Evolutionary conservation across 305 asterid species (phyloP), one percentile per base, ranked within the genome.

Genomic region (Fraxinus velutina): DNA sequence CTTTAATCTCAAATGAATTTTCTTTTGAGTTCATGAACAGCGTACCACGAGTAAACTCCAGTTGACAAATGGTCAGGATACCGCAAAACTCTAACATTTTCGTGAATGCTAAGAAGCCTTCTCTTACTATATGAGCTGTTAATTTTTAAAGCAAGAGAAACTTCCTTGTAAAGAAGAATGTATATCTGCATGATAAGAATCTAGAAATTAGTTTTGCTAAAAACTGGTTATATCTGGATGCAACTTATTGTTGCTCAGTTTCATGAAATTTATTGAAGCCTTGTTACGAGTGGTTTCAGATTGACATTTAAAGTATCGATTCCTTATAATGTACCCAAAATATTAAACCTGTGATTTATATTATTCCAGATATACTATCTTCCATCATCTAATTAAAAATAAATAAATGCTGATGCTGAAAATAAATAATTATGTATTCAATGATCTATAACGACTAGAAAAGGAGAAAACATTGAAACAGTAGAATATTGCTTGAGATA

Each of bases 151-250:
- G 99, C 99, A 79, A 95, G 86, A 60, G 98, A 83, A 86, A 95
- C 99, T 86, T 95, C 99, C 94, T 93, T 93, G 93, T 93, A 95
- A 60, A 95, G 96, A 84, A 95, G 98, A 89, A 93, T 90, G 90
- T 89, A 87, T 86, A 95, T 93, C 99, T 95, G 97, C 91, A 80
- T 27, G 72, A 50, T 21, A 36, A 78, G 29, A 80, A 52, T 27
- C 73, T 64, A 22, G 27, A 71, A 71, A 32, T 71, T 71, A 71
- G 44, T 29, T 27, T 19, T 30, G 37, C 75, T 19, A 55, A 24
- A 62, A 73, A 64, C 72, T 21, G 29, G 39, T n/a, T 47, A 78
- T 34, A 66, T 74, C 71, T 74, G 76, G 71, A 75, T 50, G 78
- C 75, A 74, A 21, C 80, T 27, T 70, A 13, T 24, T 22, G 5